Evolutionary conservation across 441 rosid genomes (phyloP), one percentile per base, ranked within the genome.

Genomic region (Croton laevigatus): DNA sequence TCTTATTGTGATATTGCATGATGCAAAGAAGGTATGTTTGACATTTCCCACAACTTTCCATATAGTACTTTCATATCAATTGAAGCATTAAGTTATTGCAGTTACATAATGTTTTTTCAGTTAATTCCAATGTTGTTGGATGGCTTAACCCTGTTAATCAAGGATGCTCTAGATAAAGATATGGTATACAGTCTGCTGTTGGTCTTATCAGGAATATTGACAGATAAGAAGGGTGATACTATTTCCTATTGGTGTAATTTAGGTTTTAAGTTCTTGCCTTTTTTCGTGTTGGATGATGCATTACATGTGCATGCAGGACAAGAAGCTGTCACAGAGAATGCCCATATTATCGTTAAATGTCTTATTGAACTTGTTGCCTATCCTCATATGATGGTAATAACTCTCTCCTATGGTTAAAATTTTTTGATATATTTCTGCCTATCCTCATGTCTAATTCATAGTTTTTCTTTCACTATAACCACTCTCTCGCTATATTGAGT

Each of bases 201-300:
- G 66, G 88, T 89, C 67, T 73, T 95, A 71, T 91, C 98, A 72
- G 96, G 92, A 72, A 84, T 86, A 46, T 76, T 94, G 76, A 94
- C 86, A 10, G 89, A 85, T 77, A 84, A 76, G 78, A 86, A 71
- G 72, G 88, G 97, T 92, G 81, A 75, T 81, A 7, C 40, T 74
- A 3, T 32, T 38, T 27, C 10, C 8, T 8, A 14, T 6, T 9
- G 16, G 54, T 20, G 32, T 32, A 12, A 59, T 16, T 44, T 40
- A 44, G 63, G 45, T n/a, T 69, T 17, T 20, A 44, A 14, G 27
- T 4, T 0, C 58, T 13, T n/a, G 53, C 53, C 3, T 14, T 69
- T 27, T 45, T 27, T 19, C 17, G 32, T 27, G 32, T 27, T 53
- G 55, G 48, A 6, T 64, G 49, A 55, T 59, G 52, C 10, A 49